phyloP scores from a whole-genome alignment of 2,329 filamentous ascomycete species.

The Diaporthe batatas region DNA sequence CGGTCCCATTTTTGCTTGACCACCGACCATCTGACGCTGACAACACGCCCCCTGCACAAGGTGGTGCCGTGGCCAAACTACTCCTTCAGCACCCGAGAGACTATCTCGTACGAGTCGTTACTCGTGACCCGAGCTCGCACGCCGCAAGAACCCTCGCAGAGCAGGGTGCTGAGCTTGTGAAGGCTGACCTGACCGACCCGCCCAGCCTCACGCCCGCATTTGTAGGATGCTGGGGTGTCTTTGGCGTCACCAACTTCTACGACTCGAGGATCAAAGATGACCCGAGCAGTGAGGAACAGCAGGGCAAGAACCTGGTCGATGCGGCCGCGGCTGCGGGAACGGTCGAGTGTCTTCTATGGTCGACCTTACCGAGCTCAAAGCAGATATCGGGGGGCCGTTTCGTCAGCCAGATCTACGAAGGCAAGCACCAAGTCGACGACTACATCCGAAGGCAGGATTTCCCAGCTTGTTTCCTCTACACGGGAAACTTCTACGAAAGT shows the following conservation, averaged over 20 bases:
- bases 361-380: slow-evolving; percentile 34
- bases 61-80: slow-evolving; percentile 36
- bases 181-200: slow-evolving; percentile 35
- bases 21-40: not conserved
- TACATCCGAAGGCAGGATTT: slow-evolving; percentile 26
- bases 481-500: slow-evolving; percentile 39
- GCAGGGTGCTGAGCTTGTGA: slow-evolving; percentile 35
- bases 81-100: slow-evolving; percentile 30
- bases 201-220: slow-evolving; percentile 29
- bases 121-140: slow-evolving; percentile 27
- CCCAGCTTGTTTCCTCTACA: slow-evolving; percentile 39
- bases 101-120: slow-evolving; percentile 37
- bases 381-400: slow-evolving; percentile 36
- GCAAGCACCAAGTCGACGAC: slow-evolving; percentile 38
- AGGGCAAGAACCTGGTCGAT: slow-evolving; percentile 39
- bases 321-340: slow-evolving; percentile 31
- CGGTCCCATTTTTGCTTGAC: not conserved
- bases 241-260: slow-evolving; percentile 39
- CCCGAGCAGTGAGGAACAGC: slow-evolving; percentile 38
- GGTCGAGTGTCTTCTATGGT: slow-evolving; percentile 39
- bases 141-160: slow-evolving; percentile 15
- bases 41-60: not conserved
- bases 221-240: slow-evolving; percentile 38
- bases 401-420: slow-evolving; percentile 37
- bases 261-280: slow-evolving; percentile 37